phyloP scores from a whole-genome alignment of 306 rosid species.

The Vigna radiata region DNA sequence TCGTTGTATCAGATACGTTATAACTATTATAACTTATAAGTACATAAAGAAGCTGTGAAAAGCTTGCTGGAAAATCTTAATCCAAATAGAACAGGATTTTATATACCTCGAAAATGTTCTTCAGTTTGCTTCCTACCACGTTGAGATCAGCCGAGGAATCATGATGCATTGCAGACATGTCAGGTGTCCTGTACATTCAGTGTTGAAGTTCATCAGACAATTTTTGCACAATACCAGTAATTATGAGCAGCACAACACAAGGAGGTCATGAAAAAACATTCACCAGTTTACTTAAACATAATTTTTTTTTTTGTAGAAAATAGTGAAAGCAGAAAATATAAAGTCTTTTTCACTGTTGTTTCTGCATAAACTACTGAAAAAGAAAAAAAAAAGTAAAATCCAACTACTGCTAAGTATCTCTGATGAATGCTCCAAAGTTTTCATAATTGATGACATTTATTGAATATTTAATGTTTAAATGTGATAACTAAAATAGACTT shows the following conservation, averaged over 20 bases:
- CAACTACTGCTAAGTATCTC: background rate
- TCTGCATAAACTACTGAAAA: too few relatives aligned
- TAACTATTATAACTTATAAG: background rate
- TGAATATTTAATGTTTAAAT: too few relatives aligned
- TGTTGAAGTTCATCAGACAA: conserved; percentile 24
- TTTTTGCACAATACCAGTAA: background rate
- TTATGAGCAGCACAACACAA: background rate
- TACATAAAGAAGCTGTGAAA: conserved; percentile 1
- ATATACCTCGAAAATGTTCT: conserved; percentile 72
- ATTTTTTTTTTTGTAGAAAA: background rate
- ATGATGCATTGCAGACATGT: conserved; percentile 86
- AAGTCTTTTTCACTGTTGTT: too few relatives aligned
- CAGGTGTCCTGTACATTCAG: conserved; percentile 79
- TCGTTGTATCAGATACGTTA: background rate
- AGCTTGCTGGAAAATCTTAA: background rate
- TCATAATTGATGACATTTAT: background rate
- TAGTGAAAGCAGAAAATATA: background rate
- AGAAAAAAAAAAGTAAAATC: too few relatives aligned
- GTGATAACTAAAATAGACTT: too few relatives aligned
- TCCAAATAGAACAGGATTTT: background rate
- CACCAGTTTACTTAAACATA: background rate
- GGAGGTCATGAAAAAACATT: background rate
- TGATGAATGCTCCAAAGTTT: conserved; percentile 16
- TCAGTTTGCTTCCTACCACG: conserved; percentile 69
- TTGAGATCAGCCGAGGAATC: conserved; percentile 82